Evolutionary conservation across 306 rosid species (phyloP).

Genomic region (Glycine tomentella): DNA sequence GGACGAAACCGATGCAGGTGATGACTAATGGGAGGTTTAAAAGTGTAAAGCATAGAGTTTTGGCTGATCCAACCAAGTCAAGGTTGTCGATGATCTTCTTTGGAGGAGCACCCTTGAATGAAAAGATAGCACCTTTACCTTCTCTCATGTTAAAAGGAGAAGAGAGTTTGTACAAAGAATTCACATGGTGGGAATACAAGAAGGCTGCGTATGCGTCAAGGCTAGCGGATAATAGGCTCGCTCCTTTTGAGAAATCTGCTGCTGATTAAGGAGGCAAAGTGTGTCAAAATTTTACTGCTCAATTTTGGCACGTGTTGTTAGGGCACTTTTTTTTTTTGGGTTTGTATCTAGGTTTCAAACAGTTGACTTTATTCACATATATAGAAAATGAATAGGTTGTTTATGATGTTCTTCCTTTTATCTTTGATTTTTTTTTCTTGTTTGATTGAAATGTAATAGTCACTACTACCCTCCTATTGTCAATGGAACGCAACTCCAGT

Average conservation of each 20-base stretch:
- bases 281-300: not conserved
- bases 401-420: not conserved
- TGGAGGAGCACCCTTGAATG: slow-evolving; percentile 77
- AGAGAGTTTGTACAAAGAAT: slow-evolving; percentile 58
- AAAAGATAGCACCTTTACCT: slow-evolving; percentile 71
- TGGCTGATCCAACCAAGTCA: slow-evolving; percentile 61
- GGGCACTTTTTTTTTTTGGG: not conserved
- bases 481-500: slow-evolving; percentile 45
- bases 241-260: slow-evolving; percentile 58
- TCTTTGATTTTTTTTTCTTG: not conserved
- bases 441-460: slow-evolving; percentile 49
- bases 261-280: not conserved
- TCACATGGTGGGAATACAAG: slow-evolving; percentile 88
- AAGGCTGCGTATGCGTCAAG: slow-evolving; percentile 67
- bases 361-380: slow-evolving; percentile 59
- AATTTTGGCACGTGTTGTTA: slow-evolving; percentile 20
- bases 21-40: slow-evolving; percentile 82
- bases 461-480: slow-evolving; percentile 31
- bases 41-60: slow-evolving; percentile 82
- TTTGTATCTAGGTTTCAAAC: slow-evolving; percentile 40
- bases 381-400: slow-evolving; percentile 62
- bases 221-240: slow-evolving; percentile 75
- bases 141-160: slow-evolving; percentile 64
- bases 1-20: slow-evolving; percentile 57
- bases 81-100: slow-evolving; percentile 89